Base-by-base conservation (phyloP, 768 basidiomycete genomes). In the Naganishia friedmannii region DNA sequence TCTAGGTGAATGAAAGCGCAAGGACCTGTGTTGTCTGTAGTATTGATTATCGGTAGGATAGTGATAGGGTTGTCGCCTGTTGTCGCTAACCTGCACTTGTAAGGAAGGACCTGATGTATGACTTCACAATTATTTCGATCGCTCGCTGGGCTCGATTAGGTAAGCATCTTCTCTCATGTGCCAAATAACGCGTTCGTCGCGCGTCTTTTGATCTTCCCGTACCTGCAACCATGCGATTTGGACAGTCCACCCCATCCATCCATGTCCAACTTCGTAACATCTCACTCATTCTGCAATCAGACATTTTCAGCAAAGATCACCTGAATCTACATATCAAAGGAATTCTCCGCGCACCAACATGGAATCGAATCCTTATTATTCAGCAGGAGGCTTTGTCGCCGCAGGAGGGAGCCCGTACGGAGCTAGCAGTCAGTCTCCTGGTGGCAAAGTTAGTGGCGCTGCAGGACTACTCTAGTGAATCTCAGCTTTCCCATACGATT, bases 361-460 rank as follows among this genome's bases (percentile, higher is more conserved):
- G 60, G 60, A 63, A 39, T 63, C 60, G 39, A 63, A 63, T 21
- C 60, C 60, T 26, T 63, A 63, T 21, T 63, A 63, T 45, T 42
- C 60, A n/a, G 60, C 60, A 12, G 60, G 60, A 63, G 60, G 60
- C 12, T 63, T 63, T 29, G 60, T 63, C 7, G 60, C 60, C 6
- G 60, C 60, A n/a, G 60, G 60, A 63, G 60, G 60, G 4, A 63
- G 60, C 28, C 60, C 60, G 19, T 63, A 63, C 42, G 60, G 60
- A 26, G 60, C 60, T 3, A 63, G 60, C 42, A 63, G 60, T 45
- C 60, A 63, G 60, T 63, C 60, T 42, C 60, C 60, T 3, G 60
- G 60, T 63, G 60, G 60, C 37, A 63, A 63, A 42, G 60, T 63
- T 17, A 31, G 54, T 55, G 17, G 29, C 12, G 29, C 21, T 31